Percentiles rank a stretch among this genome's conserved stretches.
phyloP scores from a whole-genome alignment of 2,329 filamentous ascomycete genomes.

The Aspergillus proliferans region DNA sequence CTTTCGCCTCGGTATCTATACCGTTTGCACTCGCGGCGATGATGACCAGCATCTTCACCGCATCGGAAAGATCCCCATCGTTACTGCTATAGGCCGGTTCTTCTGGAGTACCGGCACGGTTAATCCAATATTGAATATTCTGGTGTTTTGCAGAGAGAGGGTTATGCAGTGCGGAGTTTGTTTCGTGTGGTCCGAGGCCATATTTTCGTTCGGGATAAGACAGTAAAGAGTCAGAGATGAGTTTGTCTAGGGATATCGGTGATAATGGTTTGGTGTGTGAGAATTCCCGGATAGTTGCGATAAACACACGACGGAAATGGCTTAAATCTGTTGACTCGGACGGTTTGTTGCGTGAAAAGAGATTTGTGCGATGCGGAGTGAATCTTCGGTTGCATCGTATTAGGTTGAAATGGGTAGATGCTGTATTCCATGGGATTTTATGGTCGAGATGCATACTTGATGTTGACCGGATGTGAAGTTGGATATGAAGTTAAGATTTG shows the following conservation, averaged over 20 bases:
- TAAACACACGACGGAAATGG: neutral
- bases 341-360: neutral
- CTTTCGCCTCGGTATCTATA: neutral
- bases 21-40: neutral
- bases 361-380: neutral
- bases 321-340: neutral
- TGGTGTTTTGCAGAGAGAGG: conserved; percentile 1
- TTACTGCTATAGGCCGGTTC: neutral
- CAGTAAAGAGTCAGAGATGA: neutral
- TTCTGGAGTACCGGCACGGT: neutral
- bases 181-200: neutral
- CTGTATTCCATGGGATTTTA: conserved; percentile 6
- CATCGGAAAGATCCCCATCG: conserved; percentile 1
- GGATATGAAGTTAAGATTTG: no score
- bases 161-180: conserved; percentile 1
- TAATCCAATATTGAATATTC: conserved; percentile 1
- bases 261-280: neutral
- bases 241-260: neutral
- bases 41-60: conserved; percentile 3
- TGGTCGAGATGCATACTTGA: conserved; percentile 3
- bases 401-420: neutral
- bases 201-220: conserved; percentile 2
- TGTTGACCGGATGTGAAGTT: no score
- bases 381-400: neutral
- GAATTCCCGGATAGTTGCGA: conserved; percentile 1